These are phyloP conservation scores for Hypoxylon sp. DNA, from an alignment of 2,329 filamentous ascomycete genomes.

Conservation along the genomic window DNA sequence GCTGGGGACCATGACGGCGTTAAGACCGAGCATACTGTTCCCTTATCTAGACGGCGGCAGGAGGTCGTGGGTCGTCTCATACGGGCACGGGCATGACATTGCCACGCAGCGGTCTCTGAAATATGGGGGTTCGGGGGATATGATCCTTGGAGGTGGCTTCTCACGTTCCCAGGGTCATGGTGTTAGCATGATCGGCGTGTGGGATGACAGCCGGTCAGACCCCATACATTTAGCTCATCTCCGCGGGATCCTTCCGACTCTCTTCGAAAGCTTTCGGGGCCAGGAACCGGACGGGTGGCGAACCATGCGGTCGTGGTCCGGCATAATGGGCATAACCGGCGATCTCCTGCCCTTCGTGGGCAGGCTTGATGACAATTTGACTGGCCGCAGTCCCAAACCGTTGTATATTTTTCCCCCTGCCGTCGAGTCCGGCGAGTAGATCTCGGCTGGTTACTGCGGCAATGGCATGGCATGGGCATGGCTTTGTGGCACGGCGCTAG, in stretches of 20 bases:
- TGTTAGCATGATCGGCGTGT: constrained; percentile 61
- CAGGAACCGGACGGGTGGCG: constrained; percentile 43
- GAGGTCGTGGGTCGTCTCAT: constrained; percentile 66
- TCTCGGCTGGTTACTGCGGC: constrained; percentile 65
- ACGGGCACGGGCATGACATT: constrained; percentile 64
- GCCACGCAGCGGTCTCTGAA: constrained; percentile 61
- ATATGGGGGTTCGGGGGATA: constrained; percentile 56
- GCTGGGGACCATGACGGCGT: constrained; percentile 65
- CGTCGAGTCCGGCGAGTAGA: constrained; percentile 60
- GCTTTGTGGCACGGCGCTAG: constrained; percentile 63
- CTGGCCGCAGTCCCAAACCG: constrained; percentile 40
- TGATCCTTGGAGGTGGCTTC: constrained; percentile 69
- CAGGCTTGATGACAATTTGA: constrained; percentile 53
- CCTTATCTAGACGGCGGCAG: constrained; percentile 50
- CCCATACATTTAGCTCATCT: constrained; percentile 57
- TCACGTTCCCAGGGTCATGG: constrained; percentile 59
- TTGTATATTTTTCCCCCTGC: not conserved
- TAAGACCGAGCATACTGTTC: constrained; percentile 57
- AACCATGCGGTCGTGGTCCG: constrained; percentile 63
- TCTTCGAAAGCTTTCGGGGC: constrained; percentile 59
- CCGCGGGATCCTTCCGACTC: constrained; percentile 57
- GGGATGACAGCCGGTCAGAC: constrained; percentile 61
- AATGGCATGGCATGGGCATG: constrained; percentile 68
- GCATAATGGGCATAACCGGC: constrained; percentile 62
- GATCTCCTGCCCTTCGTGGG: constrained; percentile 67